phyloP scores from a whole-genome alignment of 768 basidiomycete genomes.

The Hygrocybe coccinea region DNA sequence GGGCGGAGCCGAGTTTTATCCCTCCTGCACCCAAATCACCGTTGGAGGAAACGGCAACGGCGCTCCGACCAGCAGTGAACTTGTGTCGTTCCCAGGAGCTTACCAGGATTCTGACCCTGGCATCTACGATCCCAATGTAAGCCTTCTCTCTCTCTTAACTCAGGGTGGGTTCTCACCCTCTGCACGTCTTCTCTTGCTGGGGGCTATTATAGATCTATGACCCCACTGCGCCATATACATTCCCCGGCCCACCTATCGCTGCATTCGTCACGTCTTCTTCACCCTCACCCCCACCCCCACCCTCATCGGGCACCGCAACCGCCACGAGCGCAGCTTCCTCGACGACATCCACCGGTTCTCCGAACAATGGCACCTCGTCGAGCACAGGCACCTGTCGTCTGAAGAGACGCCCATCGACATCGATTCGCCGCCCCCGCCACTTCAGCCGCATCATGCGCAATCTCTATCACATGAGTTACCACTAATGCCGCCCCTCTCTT shows the following conservation, averaged over 20 bases:
- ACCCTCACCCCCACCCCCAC: neutral
- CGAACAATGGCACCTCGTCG: too few species aligned
- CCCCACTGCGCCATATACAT: conserved; percentile 31
- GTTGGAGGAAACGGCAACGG: conserved; percentile 53
- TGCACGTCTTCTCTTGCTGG: neutral
- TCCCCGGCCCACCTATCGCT: conserved; percentile 51
- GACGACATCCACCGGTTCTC: neutral
- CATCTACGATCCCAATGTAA: conserved; percentile 52
- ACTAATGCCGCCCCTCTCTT: neutral
- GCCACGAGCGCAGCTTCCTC: neutral
- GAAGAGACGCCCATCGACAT: neutral
- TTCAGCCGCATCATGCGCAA: conserved; percentile 30
- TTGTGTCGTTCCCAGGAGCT: conserved; percentile 66
- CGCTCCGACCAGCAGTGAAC: conserved; percentile 41
- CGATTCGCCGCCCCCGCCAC: conserved; percentile 19
- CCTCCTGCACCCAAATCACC: conserved; percentile 57
- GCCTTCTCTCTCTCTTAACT: conserved; percentile 2
- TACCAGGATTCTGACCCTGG: conserved; percentile 70
- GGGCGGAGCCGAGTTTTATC: conserved; percentile 79
- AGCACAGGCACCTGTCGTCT: neutral
- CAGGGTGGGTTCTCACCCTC: neutral
- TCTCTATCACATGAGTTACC: conserved; percentile 5
- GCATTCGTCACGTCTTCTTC: conserved; percentile 1
- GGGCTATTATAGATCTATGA: conserved; percentile 33
- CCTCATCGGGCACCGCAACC: neutral